Evolutionary conservation across 164 flowering plant species (phyloP), one percentile per base, ranked within the genome.

Genomic region (Magnolia officinalis): DNA sequence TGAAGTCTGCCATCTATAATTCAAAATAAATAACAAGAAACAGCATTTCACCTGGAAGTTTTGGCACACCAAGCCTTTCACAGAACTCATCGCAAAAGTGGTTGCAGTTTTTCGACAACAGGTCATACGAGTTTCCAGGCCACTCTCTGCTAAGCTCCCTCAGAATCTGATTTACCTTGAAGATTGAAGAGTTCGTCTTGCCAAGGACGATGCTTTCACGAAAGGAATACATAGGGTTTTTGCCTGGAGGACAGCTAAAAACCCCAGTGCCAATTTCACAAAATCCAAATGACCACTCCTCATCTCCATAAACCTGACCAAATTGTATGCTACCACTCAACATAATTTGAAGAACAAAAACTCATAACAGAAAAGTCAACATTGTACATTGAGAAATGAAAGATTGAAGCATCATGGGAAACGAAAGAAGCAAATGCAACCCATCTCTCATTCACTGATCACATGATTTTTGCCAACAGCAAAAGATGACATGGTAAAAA

Each of bases 251-350:
- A 72, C 98, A 96, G 78, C 90, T 87, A 74, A 96, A 93, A 63
- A 96, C 98, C 58, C 99, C 99, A 85, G 88, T 85, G 77, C 99
- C 98, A 78, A 85, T 87, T 67, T 96, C 98, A 86, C 98, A 96
- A 74, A 82, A 95, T 70, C 98, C 98, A 84, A 95, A 95, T 16
- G 98, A 95, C 98, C 98, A 95, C 79, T 95, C 98, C 9, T 95
- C 96, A 49, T 89, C 88, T 74, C 97, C 99, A 82, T 86, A 90
- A 52, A 96, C 91, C 99, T 96, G 87, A 63, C 51, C 74, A 5
- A 23, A 76, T 58, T 37, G 23, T 5, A 21, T 61, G 1, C 67
- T 23, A 55, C 61, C 61, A 55, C 61, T 55, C 61, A 55, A 55
- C 16, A 55, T 16, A 13, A 11, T 11, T 55, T 55, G 16, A 55